Conservation (phyloP, 1,284 basidiomycete genomes). For the Cutaneotrichosporon dermatis region DNA sequence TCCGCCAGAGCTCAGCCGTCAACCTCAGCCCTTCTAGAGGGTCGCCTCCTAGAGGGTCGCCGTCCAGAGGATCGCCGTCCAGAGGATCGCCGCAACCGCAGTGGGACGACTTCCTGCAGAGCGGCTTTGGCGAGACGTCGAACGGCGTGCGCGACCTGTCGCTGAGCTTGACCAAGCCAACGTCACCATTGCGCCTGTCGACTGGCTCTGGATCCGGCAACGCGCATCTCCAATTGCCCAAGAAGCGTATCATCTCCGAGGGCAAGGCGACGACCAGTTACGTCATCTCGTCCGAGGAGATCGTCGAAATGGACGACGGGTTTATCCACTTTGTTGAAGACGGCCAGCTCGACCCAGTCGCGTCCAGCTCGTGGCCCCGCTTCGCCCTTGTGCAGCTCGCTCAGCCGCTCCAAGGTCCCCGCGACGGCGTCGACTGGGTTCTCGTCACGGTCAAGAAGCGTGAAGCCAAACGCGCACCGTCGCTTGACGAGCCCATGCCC, state of each 20-base stretch:
- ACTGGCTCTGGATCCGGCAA: neutral
- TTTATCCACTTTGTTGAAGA: constrained; percentile 41
- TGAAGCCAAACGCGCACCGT: neutral
- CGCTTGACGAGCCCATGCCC: constrained; percentile 7
- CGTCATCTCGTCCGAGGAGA: constrained; percentile 19
- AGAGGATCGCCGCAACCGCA: neutral
- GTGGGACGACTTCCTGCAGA: constrained; percentile 25
- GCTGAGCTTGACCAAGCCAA: constrained; percentile 11
- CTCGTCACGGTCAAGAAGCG: constrained; percentile 33
- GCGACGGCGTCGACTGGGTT: constrained; percentile 28
- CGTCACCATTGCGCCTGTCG: neutral
- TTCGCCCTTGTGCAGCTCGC: constrained; percentile 34
- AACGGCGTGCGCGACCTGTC: constrained; percentile 10
- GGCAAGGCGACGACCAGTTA: constrained; percentile 5
- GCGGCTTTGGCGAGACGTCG: constrained; percentile 24
- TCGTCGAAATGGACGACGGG: constrained; percentile 35
- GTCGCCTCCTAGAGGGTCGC: neutral
- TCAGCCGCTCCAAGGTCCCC: constrained; percentile 1
- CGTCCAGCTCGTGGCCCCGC: constrained; percentile 28
- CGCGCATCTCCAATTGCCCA: constrained; percentile 3
- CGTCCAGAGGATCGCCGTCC: too few relatives aligned
- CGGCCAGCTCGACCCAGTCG: constrained; percentile 27
- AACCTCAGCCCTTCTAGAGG: constrained; percentile 7
- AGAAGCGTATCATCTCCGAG: constrained; percentile 6
- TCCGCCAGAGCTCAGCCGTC: constrained; percentile 7